phyloP scores from a whole-genome alignment of 345 rosid genomes.

The Luvunga scandens region DNA sequence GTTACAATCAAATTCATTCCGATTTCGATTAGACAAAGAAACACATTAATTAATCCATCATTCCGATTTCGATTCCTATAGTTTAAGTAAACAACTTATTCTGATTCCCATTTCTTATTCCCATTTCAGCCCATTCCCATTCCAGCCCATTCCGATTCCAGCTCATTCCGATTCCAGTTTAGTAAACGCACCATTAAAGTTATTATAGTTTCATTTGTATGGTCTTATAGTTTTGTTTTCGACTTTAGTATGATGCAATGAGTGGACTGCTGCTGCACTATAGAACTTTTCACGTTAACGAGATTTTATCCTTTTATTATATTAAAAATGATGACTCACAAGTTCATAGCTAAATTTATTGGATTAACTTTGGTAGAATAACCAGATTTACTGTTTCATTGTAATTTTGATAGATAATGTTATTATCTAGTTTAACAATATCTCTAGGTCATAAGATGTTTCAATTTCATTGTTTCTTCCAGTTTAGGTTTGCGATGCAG shows the following conservation, averaged over 20 bases:
- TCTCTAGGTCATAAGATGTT: neutral
- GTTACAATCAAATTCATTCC: too few species aligned
- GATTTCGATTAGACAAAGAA: too few species aligned
- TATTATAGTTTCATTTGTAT: neutral
- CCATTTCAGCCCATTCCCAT: too few species aligned
- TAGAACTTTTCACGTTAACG: neutral
- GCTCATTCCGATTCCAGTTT: too few species aligned
- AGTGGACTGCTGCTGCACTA: neutral
- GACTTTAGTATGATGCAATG: neutral
- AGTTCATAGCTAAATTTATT: neutral
- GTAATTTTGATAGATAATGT: neutral
- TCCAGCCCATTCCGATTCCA: too few species aligned
- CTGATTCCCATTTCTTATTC: too few species aligned
- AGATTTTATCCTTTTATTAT: neutral
- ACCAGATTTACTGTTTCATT: neutral
- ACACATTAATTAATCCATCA: too few species aligned
- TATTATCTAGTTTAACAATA: neutral
- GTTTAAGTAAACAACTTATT: too few species aligned
- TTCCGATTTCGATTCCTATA: too few species aligned
- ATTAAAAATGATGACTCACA: neutral
- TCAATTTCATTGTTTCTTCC: constrained; percentile 13
- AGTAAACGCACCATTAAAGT: too few species aligned
- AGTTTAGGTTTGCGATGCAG: constrained; percentile 77
- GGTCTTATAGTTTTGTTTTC: neutral
- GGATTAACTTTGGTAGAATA: neutral